Percentiles rank a stretch among this genome's conserved stretches.
Evolutionary conservation across 139 green algal genomes (phyloP).

Genomic region (Monoraphidium neglectum): DNA sequence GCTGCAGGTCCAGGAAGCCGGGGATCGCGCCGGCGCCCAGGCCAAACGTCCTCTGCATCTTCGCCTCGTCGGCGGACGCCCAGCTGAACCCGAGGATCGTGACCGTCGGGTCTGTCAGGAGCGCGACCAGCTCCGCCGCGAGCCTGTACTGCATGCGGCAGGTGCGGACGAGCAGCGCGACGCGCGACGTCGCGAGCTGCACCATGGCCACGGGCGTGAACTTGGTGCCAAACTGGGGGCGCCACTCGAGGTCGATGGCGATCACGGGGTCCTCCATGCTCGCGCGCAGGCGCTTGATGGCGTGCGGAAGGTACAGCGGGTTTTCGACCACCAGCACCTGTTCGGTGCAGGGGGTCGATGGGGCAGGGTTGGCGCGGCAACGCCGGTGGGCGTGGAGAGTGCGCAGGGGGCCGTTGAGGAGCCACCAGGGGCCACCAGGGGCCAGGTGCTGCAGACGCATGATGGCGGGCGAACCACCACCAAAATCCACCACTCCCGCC

Average conservation of each 20-base stretch:
- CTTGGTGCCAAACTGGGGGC: constrained; percentile 34
- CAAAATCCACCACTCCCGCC: no score
- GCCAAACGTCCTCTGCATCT: constrained; percentile 53
- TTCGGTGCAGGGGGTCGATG: background rate
- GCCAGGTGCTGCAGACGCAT: no score
- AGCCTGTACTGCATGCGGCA: constrained; percentile 16
- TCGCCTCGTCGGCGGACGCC: constrained; percentile 50
- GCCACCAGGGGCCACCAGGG: no score
- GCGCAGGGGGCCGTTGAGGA: background rate
- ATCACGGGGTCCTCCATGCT: constrained; percentile 51
- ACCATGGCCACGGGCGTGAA: constrained; percentile 27
- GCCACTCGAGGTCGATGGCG: constrained; percentile 67
- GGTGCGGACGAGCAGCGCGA: constrained; percentile 36
- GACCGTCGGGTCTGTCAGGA: constrained; percentile 38
- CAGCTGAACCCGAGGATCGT: constrained; percentile 56
- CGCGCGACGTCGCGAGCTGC: constrained; percentile 11
- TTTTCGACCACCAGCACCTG: constrained; percentile 54
- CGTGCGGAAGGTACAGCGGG: constrained; percentile 17
- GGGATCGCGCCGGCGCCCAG: constrained; percentile 35
- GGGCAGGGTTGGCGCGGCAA: background rate
- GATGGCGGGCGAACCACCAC: no score
- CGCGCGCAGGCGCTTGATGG: constrained; percentile 31
- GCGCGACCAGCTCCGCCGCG: constrained; percentile 11
- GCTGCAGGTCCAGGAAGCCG: constrained; percentile 24
- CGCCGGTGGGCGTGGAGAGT: background rate